These are phyloP conservation scores for Thinopyrum elongatum DNA, from an alignment of 176 grass and related monocot species.

Conservation along the genomic window DNA sequence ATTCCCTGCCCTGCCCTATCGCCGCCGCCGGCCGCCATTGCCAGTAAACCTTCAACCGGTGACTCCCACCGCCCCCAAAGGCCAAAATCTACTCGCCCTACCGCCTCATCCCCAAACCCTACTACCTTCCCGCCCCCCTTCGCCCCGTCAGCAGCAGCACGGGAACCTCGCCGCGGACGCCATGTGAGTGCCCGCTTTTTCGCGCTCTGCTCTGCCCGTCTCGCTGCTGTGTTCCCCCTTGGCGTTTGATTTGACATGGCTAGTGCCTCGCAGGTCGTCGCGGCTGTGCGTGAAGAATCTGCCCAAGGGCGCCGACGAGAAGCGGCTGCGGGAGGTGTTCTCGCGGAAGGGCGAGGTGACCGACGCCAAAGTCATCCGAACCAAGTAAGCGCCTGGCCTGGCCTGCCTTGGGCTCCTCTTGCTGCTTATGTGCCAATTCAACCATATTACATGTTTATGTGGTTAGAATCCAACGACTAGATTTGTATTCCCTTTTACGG, in stretches of 20 bases:
- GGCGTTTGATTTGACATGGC: neutral
- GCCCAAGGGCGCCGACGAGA: conserved; percentile 83
- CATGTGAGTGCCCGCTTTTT: conserved; percentile 9
- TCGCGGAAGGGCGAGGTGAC: conserved; percentile 89
- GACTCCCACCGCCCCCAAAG: neutral
- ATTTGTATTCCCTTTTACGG: neutral
- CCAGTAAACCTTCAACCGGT: neutral
- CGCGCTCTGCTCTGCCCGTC: neutral
- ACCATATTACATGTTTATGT: neutral
- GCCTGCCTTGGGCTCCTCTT: neutral
- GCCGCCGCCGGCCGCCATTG: neutral
- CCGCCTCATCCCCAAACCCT: neutral
- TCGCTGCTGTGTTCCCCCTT: neutral
- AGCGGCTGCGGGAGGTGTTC: conserved; percentile 83
- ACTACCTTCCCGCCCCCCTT: neutral
- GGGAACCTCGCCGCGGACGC: neutral
- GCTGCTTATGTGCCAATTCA: neutral
- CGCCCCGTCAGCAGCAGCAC: neutral
- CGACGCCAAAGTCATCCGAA: conserved; percentile 85
- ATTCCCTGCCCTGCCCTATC: neutral
- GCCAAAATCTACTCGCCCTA: neutral
- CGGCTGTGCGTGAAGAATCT: conserved; percentile 94
- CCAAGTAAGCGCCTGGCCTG: conserved; percentile 38
- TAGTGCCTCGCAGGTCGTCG: conserved; percentile 45
- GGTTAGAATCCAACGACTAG: neutral